Percentiles rank a stretch among this genome's conserved stretches.
phyloP scores from a whole-genome alignment of 2,329 filamentous ascomycete species.

The Westerdykella aurantiaca region DNA sequence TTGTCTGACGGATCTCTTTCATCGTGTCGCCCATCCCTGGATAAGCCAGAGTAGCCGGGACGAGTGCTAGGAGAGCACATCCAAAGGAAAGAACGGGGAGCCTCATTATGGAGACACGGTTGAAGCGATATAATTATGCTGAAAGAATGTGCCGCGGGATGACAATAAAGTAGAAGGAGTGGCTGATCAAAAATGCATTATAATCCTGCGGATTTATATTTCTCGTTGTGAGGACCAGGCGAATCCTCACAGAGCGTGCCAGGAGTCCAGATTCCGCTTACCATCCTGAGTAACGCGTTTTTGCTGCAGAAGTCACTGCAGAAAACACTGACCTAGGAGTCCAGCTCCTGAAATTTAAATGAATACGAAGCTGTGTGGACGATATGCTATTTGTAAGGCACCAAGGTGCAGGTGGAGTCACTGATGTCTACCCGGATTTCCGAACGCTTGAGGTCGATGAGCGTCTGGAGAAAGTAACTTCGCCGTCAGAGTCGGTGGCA shows the following conservation, averaged over 20 bases:
- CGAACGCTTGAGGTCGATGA: conserved; percentile 7
- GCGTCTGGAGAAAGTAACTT: conserved; percentile 1
- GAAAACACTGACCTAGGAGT: neutral
- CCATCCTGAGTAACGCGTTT: conserved; percentile 1
- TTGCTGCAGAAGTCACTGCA: neutral
- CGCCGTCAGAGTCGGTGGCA: conserved; percentile 2
- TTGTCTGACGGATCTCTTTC: conserved; percentile 5
- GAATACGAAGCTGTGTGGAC: conserved; percentile 12
- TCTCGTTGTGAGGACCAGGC: too few species aligned
- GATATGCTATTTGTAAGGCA: conserved; percentile 5
- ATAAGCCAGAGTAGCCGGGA: conserved; percentile 14
- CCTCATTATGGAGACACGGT: conserved; percentile 11
- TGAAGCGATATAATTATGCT: conserved; percentile 5
- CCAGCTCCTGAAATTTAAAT: conserved; percentile 8
- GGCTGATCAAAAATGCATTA: neutral
- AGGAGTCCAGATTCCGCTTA: conserved; percentile 1
- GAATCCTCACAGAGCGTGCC: neutral
- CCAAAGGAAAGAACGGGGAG: conserved; percentile 7
- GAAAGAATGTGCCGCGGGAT: neutral
- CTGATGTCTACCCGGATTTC: conserved; percentile 7
- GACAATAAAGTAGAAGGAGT: neutral
- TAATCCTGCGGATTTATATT: neutral
- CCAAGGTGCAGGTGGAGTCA: neutral
- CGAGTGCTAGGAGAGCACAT: conserved; percentile 14
- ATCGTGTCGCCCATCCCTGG: conserved; percentile 27